Conservation (phyloP, 345 rosid species). For the Populus ilicifolia region DNA sequence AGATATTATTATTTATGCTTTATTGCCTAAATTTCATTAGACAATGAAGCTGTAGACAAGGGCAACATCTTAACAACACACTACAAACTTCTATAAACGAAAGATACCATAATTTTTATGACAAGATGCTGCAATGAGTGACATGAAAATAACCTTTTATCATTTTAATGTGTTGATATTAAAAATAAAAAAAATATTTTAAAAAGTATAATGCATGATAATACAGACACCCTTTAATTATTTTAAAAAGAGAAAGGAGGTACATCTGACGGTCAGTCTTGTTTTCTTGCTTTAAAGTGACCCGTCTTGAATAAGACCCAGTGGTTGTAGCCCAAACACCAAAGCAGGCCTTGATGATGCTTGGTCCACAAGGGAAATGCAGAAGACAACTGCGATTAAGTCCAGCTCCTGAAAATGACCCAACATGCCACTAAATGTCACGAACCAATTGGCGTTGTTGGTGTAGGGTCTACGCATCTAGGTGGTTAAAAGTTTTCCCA, state of each 20-base stretch:
- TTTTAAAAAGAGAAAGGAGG: neutral
- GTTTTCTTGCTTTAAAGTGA: neutral
- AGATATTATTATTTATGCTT: neutral
- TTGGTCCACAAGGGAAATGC: slow-evolving; percentile 13
- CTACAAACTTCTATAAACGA: neutral
- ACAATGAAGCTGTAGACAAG: neutral
- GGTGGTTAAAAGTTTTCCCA: slow-evolving; percentile 13
- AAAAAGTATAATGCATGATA: too few relatives aligned
- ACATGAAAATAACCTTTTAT: neutral
- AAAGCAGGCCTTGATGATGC: slow-evolving; percentile 1
- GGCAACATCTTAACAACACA: neutral
- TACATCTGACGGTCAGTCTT: slow-evolving; percentile 13
- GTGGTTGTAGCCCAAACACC: neutral
- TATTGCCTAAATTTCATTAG: neutral
- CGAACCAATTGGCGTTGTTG: neutral
- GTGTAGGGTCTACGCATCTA: slow-evolving; percentile 23
- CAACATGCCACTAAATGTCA: slow-evolving; percentile 7
- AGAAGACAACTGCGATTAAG: slow-evolving; percentile 16
- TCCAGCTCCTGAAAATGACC: slow-evolving; percentile 29
- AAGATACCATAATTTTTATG: neutral
- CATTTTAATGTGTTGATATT: neutral
- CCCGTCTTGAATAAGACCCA: neutral
- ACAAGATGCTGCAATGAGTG: neutral
- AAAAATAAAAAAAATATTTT: neutral
- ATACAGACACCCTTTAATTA: too few relatives aligned